These are phyloP conservation scores for Ziziphus jujuba DNA, from an alignment of 306 rosid genomes.

Conservation along the genomic window DNA sequence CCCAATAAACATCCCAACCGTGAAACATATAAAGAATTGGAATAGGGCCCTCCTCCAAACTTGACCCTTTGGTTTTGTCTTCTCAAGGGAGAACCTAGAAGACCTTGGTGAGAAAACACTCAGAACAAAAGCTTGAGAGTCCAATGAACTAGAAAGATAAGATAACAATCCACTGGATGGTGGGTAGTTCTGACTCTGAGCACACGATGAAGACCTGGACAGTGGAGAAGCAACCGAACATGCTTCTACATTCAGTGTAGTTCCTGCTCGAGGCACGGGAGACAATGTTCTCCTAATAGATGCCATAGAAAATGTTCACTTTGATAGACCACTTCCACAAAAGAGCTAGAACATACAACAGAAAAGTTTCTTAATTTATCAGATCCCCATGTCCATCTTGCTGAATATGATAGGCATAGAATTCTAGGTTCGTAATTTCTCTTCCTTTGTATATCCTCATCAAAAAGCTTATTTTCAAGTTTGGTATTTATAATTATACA, in stretches of 20 bases:
- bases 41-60: constrained; percentile 67
- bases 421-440: background rate
- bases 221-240: constrained; percentile 73
- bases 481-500: background rate
- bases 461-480: constrained; percentile 9
- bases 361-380: constrained; percentile 14
- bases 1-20: constrained; percentile 70
- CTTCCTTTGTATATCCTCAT: background rate
- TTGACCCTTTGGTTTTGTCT: constrained; percentile 61
- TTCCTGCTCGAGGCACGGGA: constrained; percentile 70
- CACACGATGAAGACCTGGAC: constrained; percentile 62
- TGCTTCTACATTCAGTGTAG: constrained; percentile 49
- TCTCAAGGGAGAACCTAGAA: constrained; percentile 54
- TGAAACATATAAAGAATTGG: constrained; percentile 68
- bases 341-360: constrained; percentile 12
- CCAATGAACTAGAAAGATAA: constrained; percentile 36
- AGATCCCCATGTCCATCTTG: constrained; percentile 23
- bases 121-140: constrained; percentile 47
- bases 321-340: constrained; percentile 9
- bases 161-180: constrained; percentile 47
- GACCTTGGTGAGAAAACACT: constrained; percentile 52
- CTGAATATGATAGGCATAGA: background rate
- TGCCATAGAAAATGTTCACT: constrained; percentile 50
- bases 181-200: constrained; percentile 53
- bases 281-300: constrained; percentile 82